Evolutionary conservation across 345 rosid species (phyloP).

Genomic region (Garcia nutans): DNA sequence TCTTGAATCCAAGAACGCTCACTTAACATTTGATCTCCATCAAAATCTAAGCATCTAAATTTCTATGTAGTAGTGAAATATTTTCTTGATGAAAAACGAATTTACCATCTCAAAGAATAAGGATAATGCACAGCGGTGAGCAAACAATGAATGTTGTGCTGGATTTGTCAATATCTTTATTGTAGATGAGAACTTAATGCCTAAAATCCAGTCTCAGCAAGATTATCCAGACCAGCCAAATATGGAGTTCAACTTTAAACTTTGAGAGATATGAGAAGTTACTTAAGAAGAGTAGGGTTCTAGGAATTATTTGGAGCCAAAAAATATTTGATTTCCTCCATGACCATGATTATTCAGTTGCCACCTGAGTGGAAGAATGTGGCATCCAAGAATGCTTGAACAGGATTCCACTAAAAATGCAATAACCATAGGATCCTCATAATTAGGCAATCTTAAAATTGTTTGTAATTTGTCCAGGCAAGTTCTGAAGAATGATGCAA

Average conservation of each 20-base stretch:
- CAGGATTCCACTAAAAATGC: too few species aligned
- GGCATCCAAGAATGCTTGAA: background rate
- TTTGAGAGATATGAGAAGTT: background rate
- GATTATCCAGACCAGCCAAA: background rate
- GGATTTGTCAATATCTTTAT: background rate
- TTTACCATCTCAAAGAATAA: background rate
- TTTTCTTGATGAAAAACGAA: background rate
- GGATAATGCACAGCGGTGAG: background rate
- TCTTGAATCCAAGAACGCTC: background rate
- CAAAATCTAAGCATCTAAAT: background rate
- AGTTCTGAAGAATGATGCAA: constrained; percentile 3
- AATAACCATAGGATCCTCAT: background rate
- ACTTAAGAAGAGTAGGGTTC: background rate
- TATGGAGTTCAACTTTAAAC: background rate
- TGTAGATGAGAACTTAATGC: background rate
- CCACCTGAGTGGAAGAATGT: background rate
- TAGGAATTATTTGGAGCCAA: background rate
- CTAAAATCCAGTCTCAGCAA: background rate
- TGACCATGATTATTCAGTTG: background rate
- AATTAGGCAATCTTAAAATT: background rate
- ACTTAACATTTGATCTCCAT: background rate
- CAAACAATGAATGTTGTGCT: background rate
- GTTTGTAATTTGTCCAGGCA: background rate
- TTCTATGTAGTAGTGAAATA: background rate
- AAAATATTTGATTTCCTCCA: background rate